Conservation (phyloP, 257 asterid genomes). For the Fraxinus americana region DNA sequence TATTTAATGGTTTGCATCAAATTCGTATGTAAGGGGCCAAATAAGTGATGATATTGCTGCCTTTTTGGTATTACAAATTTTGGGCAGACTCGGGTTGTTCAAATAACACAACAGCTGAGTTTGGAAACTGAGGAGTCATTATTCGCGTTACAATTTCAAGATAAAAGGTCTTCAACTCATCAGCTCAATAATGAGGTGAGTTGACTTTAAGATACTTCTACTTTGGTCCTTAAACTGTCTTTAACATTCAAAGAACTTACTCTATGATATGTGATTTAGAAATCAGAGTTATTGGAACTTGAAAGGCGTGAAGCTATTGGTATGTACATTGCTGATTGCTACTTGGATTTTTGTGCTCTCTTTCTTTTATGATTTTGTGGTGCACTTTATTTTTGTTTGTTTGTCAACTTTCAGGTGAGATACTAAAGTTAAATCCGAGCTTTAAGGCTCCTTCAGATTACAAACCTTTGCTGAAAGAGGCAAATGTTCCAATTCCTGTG, state of each 20-base stretch:
- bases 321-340: constrained; percentile 34
- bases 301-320: constrained; percentile 88
- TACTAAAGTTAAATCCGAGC: constrained; percentile 72
- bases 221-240: constrained; percentile 18
- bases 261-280: constrained; percentile 39
- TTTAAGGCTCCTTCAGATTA: constrained; percentile 82
- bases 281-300: constrained; percentile 56
- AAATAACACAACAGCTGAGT: constrained; percentile 74
- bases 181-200: constrained; percentile 65
- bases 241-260: constrained; percentile 33
- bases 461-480: constrained; percentile 83
- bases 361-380: constrained; percentile 3
- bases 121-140: constrained; percentile 48
- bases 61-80: constrained; percentile 67
- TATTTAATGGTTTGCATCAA: constrained; percentile 58
- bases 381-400: constrained; percentile 12
- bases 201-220: constrained; percentile 22
- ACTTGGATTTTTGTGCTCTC: constrained; percentile 17
- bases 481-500: constrained; percentile 77
- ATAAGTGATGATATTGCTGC: constrained; percentile 73
- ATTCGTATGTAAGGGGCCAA: constrained; percentile 56
- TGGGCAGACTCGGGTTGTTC: constrained; percentile 90
- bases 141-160: constrained; percentile 36
- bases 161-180: constrained; percentile 39
- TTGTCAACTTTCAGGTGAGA: constrained; percentile 61